phyloP scores from a whole-genome alignment of 148 eudicot genomes.

The Persicaria tinctoria region DNA sequence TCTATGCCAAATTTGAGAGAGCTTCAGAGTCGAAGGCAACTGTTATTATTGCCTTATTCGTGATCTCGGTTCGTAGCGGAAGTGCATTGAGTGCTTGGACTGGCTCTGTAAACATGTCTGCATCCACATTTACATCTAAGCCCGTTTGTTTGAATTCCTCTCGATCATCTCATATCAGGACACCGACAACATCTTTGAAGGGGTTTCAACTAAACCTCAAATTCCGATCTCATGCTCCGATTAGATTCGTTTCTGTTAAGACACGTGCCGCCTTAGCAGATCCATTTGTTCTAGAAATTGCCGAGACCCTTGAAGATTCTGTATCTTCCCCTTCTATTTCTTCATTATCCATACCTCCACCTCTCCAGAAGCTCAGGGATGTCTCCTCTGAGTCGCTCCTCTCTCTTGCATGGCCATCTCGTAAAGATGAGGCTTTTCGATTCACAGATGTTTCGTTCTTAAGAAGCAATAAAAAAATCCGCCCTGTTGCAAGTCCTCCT shows the following conservation, averaged over 20 bases:
- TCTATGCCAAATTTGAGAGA: slow-evolving; percentile 1
- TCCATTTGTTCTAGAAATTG: slow-evolving; percentile 85
- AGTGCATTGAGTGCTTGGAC: neutral
- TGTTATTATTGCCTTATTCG: slow-evolving; percentile 5
- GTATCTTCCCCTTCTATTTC: slow-evolving; percentile 24
- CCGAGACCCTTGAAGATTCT: slow-evolving; percentile 90
- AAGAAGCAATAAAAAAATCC: slow-evolving; percentile 44
- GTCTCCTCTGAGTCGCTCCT: slow-evolving; percentile 66
- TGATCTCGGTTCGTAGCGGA: neutral
- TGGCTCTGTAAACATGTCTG: slow-evolving; percentile 1
- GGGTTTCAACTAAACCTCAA: slow-evolving; percentile 7
- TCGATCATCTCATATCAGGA: neutral
- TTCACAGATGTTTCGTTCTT: slow-evolving; percentile 83
- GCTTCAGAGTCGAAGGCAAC: neutral
- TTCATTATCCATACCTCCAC: slow-evolving; percentile 34
- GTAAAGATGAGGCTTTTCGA: slow-evolving; percentile 79
- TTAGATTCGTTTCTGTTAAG: slow-evolving; percentile 6
- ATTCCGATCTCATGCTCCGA: neutral
- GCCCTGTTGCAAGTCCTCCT: slow-evolving; percentile 38
- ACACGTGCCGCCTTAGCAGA: slow-evolving; percentile 55
- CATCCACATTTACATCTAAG: slow-evolving; percentile 10
- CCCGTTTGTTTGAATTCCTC: slow-evolving; percentile 2
- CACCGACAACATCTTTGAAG: neutral
- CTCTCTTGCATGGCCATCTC: slow-evolving; percentile 73
- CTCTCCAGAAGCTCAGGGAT: slow-evolving; percentile 64